phyloP scores from a whole-genome alignment of 129 eudicot genomes.

The Flaveria ramosissima region DNA sequence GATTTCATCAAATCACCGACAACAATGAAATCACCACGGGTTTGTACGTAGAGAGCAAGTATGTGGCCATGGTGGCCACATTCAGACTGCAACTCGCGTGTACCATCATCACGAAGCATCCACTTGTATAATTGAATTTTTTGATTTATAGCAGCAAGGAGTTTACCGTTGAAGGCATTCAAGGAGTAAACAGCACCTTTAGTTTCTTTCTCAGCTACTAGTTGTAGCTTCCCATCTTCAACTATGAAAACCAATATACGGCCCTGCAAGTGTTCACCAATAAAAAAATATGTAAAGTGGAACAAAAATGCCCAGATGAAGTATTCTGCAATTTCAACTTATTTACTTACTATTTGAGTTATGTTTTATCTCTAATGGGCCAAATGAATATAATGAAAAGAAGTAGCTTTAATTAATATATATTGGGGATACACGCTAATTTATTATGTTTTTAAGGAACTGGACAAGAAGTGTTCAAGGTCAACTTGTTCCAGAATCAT shows the following conservation, averaged over 20 bases:
- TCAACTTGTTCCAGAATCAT: background rate
- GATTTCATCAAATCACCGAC: slow-evolving; percentile 98
- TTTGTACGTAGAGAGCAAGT: slow-evolving; percentile 96
- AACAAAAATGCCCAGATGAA: background rate
- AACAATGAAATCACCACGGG: slow-evolving; percentile 94
- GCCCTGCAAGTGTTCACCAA: slow-evolving; percentile 49
- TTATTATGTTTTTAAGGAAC: background rate
- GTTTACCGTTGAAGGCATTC: slow-evolving; percentile 89
- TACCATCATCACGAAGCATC: slow-evolving; percentile 98
- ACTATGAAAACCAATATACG: slow-evolving; percentile 78
- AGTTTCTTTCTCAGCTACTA: slow-evolving; percentile 98
- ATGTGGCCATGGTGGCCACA: slow-evolving; percentile 99
- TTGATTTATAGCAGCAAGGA: slow-evolving; percentile 94
- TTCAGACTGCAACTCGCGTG: slow-evolving; percentile 85
- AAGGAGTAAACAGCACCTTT: slow-evolving; percentile 93
- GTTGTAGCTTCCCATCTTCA: slow-evolving; percentile 86
- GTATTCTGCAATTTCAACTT: background rate
- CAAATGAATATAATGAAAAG: background rate
- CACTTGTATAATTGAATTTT: slow-evolving; percentile 93
- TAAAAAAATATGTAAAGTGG: background rate
- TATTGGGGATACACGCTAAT: background rate
- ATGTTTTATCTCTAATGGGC: background rate
- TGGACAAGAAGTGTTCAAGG: background rate
- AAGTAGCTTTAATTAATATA: background rate
- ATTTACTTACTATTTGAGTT: background rate